Evolutionary conservation across 2,329 filamentous ascomycete genomes (phyloP).

Genomic region (Madurella mycetomatis): DNA sequence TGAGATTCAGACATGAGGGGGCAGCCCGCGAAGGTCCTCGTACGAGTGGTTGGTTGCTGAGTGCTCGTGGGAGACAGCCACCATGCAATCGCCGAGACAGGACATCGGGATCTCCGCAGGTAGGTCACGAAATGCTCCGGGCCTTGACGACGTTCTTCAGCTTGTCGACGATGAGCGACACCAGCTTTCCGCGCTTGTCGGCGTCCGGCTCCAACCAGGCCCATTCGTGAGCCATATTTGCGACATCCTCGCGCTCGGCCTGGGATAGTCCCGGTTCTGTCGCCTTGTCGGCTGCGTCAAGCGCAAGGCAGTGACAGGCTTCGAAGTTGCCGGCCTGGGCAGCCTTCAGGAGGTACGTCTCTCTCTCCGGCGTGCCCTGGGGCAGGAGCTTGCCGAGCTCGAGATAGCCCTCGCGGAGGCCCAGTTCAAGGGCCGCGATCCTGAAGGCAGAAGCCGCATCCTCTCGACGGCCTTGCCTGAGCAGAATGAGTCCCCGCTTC

Average conservation of each 20-base stretch:
- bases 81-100: neutral
- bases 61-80: neutral
- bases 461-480: slow-evolving; percentile 12
- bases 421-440: slow-evolving; percentile 31
- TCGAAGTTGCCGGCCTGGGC: slow-evolving; percentile 29
- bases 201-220: neutral
- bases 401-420: slow-evolving; percentile 27
- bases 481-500: slow-evolving; percentile 28
- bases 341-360: slow-evolving; percentile 29
- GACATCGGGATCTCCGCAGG: neutral
- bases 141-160: neutral
- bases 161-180: neutral
- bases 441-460: slow-evolving; percentile 24
- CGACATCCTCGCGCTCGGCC: neutral
- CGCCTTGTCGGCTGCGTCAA: slow-evolving; percentile 17
- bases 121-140: neutral
- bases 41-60: neutral
- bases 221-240: slow-evolving; percentile 3
- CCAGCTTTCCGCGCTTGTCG: neutral
- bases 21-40: neutral
- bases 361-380: slow-evolving; percentile 22
- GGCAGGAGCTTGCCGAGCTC: slow-evolving; percentile 29
- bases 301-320: slow-evolving; percentile 29
- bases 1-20: neutral
- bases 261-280: slow-evolving; percentile 7